Evolutionary conservation across 768 basidiomycete species (phyloP), one percentile per base, ranked within the genome.

Genomic region (Fistulinella prunicolor): DNA sequence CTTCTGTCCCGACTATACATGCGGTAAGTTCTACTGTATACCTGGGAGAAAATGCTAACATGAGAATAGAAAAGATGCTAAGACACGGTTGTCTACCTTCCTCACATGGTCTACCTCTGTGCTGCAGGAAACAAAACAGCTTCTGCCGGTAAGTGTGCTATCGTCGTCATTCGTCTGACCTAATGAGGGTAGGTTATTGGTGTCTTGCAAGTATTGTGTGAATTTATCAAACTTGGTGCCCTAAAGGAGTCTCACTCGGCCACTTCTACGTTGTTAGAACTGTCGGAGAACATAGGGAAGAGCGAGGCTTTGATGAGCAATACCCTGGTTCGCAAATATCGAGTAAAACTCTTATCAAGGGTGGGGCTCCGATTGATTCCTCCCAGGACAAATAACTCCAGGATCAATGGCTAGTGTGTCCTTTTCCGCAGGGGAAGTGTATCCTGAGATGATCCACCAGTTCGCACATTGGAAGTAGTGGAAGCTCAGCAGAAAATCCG

Each of bases 1-100:
- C 69, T 95, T n/a, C 74, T 97, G 6, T 83, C 93, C 3, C 77
- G 85, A 32, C 70, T 94, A 24, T 96, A 89, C 62, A 82, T 81
- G 57, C 82, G 94, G 85, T 86, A 66, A 35, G 80, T 59, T 24
- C 6, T 28, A 17, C 38, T 13, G 20, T 24, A 22, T 23, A 4
- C 10, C 35, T 38, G 21, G 5, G 37, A 26, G 36, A 24, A 20
- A 43, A 21, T 40, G 22, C 55, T 65, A 28, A 64, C 22, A 34
- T 30, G 3, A 44, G 19, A 35, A 24, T 38, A 84, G 87, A 68
- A 80, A 80, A 64, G 85, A 89, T 59, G 78, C 79, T 44, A 68
- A 65, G 36, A 50, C 66, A 28, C 69, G 70, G 17, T 76, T 89
- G 28, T 60, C 69, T 9, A 56, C 60, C 0, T 92, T 91, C 58